Conservation (phyloP, 139 green algal genomes). For the Edaphochlamys debaryana region DNA sequence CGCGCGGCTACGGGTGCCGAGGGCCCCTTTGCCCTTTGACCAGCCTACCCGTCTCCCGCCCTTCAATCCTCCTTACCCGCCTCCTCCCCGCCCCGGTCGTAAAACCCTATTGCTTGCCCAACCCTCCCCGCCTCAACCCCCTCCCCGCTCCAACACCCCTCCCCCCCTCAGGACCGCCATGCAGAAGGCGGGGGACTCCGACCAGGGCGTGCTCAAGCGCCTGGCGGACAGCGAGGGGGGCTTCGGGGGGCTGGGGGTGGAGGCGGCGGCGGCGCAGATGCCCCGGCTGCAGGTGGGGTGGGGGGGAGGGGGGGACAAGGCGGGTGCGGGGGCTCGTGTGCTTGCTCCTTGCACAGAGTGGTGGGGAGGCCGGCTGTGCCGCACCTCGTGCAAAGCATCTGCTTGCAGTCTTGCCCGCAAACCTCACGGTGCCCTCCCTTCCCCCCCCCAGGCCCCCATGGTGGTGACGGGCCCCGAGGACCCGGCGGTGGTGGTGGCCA, state of each 20-base stretch:
- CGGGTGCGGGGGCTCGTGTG: too few relatives aligned
- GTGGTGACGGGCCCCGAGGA: constrained; percentile 70
- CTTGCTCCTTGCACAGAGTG: too few relatives aligned
- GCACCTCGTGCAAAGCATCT: too few relatives aligned
- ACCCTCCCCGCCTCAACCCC: too few relatives aligned
- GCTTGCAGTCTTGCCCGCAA: too few relatives aligned
- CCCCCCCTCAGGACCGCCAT: constrained; percentile 62
- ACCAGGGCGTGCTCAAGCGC: constrained; percentile 68
- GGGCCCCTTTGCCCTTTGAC: too few relatives aligned
- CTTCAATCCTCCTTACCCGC: too few relatives aligned
- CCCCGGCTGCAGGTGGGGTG: constrained; percentile 69
- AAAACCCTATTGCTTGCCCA: too few relatives aligned
- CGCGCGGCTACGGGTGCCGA: too few relatives aligned
- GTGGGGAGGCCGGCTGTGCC: too few relatives aligned
- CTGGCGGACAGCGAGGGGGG: constrained; percentile 59
- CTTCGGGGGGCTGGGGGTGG: constrained; percentile 64
- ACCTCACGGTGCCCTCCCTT: not conserved
- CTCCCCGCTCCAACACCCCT: not conserved
- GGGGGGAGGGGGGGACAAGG: not conserved
- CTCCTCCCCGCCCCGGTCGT: too few relatives aligned
- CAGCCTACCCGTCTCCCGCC: too few relatives aligned
- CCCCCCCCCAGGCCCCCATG: constrained; percentile 62
- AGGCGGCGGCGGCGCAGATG: constrained; percentile 71
- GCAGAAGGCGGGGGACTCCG: constrained; percentile 74
- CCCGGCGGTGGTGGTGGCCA: constrained; percentile 73